Evolutionary conservation across 305 asterid genomes (phyloP), one percentile per base, ranked within the genome.

Genomic region (Fraxinus angustifolia): DNA sequence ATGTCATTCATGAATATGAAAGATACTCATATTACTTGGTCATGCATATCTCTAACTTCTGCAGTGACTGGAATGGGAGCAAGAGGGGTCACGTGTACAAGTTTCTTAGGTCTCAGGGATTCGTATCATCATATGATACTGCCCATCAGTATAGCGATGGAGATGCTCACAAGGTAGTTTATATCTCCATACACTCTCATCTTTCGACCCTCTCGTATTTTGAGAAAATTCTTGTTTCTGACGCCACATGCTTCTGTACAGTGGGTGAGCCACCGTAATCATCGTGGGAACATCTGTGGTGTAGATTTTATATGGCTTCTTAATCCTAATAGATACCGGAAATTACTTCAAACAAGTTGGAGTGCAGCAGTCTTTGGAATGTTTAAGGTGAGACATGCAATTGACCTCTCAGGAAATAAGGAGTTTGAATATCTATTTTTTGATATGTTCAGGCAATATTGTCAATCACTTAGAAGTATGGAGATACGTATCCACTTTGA

Each of bases 181-280:
- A 36, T 36, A 33, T 8, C 65, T 40, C 79, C 26, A 34, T 79
- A 60, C 21, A 11, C 4, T 21, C 38, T 68, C 58, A 31, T 0
- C 7, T 17, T 48, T 82, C 68, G 2, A 14, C 30, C 36, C 11
- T 76, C 26, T n/a, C 34, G 11, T 36, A 21, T 17, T 17, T 17
- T 1, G 38, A 45, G 45, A 40, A 60, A 70, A 4, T 79, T 83
- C 80, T 16, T 21, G 31, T 81, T 23, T 79, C 84, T 87, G 77
- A 85, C 80, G 33, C 67, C 81, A 19, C 78, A 14, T 71, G 12
- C 19, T 60, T 65, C 65, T 82, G 34, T 86, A 87, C 84, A 95
- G 99, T 95, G 99, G 99, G 91, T 94, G 77, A 95, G 98, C 85
- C 98, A 95, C 78, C 97, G 97, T 23, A 95, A 95, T 90, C 98